A percentile compares a stretch with the other conserved stretches of the same genome.
These are phyloP conservation scores for Vaccinium vitisidaea DNA, from an alignment of 148 eudicot species.

Conservation along the genomic window DNA sequence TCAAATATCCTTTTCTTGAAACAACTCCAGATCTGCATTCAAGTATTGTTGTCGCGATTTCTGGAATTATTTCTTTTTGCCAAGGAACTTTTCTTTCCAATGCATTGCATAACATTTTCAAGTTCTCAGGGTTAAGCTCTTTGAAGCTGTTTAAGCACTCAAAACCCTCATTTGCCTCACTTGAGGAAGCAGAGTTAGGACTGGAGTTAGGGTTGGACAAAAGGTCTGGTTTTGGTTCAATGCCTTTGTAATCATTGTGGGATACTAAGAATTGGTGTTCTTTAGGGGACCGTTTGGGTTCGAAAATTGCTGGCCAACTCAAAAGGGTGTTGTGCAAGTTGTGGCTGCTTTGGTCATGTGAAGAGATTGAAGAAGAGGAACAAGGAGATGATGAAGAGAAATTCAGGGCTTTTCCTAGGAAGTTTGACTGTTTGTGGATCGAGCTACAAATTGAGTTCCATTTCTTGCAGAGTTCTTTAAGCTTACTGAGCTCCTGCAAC, in stretches of 20 bases:
- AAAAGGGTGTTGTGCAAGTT: conserved; percentile 25
- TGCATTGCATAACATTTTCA: conserved; percentile 40
- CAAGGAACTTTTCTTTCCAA: conserved; percentile 72
- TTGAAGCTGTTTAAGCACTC: conserved; percentile 33
- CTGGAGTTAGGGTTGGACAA: conserved; percentile 82
- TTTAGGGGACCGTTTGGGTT: conserved; percentile 34
- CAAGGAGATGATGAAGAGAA: conserved; percentile 48
- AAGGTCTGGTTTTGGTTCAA: conserved; percentile 62
- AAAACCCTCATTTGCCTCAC: conserved; percentile 57
- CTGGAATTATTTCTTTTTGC: conserved; percentile 60
- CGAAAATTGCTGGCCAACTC: conserved; percentile 49
- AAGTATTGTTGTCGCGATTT: conserved; percentile 43
- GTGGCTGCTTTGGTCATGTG: conserved; percentile 32
- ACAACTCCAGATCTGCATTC: conserved; percentile 44
- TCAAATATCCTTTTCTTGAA: conserved; percentile 10
- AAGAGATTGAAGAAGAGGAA: conserved; percentile 59
- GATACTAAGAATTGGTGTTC: conserved; percentile 35
- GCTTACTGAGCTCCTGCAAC: conserved; percentile 44
- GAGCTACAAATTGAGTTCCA: conserved; percentile 77
- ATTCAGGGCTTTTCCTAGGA: conserved; percentile 41
- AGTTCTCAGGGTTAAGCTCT: conserved; percentile 42
- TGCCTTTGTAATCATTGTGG: conserved; percentile 14
- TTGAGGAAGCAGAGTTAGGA: conserved; percentile 83
- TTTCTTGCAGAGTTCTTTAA: conserved; percentile 69
- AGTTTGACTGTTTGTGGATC: conserved; percentile 41